Conservation (phyloP, 2,329 filamentous ascomycete genomes). For the Drechslerella dactyloides region DNA sequence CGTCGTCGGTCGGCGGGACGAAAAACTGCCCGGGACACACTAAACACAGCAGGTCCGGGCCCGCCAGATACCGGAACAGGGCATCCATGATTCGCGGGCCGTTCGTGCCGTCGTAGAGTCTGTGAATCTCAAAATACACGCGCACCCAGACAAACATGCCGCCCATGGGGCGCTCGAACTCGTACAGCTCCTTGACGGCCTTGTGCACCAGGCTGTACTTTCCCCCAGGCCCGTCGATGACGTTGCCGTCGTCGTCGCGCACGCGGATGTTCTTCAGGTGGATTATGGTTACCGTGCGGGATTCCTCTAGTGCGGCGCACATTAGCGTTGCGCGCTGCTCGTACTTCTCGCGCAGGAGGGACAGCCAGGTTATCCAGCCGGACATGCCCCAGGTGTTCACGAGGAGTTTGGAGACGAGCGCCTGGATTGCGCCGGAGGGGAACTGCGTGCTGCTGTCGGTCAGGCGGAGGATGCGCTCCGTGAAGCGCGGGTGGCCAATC, state of each 20-base stretch:
- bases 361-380: constrained; percentile 91
- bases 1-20: constrained; percentile 66
- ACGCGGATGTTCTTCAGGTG: constrained; percentile 37
- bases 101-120: constrained; percentile 63
- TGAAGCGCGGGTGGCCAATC: constrained; percentile 77
- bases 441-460: constrained; percentile 80
- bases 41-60: constrained; percentile 61
- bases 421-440: constrained; percentile 87
- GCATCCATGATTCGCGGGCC: constrained; percentile 51
- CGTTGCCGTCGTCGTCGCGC: constrained; percentile 29
- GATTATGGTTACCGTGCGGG: constrained; percentile 33
- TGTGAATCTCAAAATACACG: constrained; percentile 74
- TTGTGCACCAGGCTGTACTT: constrained; percentile 43
- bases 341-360: constrained; percentile 80
- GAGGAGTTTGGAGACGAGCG: constrained; percentile 77
- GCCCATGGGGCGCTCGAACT: constrained; percentile 79
- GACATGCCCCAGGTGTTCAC: constrained; percentile 81
- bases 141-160: constrained; percentile 93
- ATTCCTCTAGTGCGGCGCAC: constrained; percentile 67
- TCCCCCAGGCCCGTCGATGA: constrained; percentile 18
- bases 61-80: constrained; percentile 52
- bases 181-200: constrained; percentile 63
- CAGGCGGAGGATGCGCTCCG: constrained; percentile 76
- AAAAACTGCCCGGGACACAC: constrained; percentile 77
- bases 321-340: constrained; percentile 83